Evolutionary conservation across 441 rosid genomes (phyloP).

Genomic region (Corymbia calophylla): DNA sequence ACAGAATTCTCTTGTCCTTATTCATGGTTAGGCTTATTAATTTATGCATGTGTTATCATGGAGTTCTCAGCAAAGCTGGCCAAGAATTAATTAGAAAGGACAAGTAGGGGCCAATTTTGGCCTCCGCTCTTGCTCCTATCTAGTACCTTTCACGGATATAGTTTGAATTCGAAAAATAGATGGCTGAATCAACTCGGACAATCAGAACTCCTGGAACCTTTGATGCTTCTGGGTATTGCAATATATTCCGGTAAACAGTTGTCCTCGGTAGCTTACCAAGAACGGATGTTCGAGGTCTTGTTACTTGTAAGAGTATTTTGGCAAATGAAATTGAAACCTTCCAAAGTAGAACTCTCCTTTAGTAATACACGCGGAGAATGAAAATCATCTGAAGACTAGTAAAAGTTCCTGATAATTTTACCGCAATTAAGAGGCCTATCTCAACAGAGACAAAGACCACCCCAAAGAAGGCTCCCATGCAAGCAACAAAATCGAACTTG

Average conservation of each 20-base stretch:
- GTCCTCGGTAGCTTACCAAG: not conserved
- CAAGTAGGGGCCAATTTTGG: not conserved
- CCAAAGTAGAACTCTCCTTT: not conserved
- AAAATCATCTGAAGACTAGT: not conserved
- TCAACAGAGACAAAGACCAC: not conserved
- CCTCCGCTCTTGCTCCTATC: not conserved
- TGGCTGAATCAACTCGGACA: not conserved
- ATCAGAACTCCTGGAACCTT: not conserved
- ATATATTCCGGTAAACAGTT: not conserved
- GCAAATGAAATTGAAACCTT: not conserved
- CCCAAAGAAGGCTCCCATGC: not conserved
- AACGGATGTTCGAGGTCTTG: not conserved
- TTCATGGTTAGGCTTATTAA: not conserved
- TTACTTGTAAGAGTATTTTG: not conserved
- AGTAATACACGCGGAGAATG: not conserved
- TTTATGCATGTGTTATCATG: not conserved
- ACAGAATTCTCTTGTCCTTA: not conserved
- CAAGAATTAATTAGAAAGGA: not conserved
- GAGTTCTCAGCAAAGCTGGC: not conserved
- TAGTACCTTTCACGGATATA: not conserved
- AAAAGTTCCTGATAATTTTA: not conserved
- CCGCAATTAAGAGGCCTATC: not conserved
- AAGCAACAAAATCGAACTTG: conserved; percentile 4
- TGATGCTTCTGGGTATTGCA: not conserved
- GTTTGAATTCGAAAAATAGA: not conserved